These are phyloP conservation scores for Candida ponderosae DNA, from an alignment of 805 yeast genomes.

Conservation along the genomic window DNA sequence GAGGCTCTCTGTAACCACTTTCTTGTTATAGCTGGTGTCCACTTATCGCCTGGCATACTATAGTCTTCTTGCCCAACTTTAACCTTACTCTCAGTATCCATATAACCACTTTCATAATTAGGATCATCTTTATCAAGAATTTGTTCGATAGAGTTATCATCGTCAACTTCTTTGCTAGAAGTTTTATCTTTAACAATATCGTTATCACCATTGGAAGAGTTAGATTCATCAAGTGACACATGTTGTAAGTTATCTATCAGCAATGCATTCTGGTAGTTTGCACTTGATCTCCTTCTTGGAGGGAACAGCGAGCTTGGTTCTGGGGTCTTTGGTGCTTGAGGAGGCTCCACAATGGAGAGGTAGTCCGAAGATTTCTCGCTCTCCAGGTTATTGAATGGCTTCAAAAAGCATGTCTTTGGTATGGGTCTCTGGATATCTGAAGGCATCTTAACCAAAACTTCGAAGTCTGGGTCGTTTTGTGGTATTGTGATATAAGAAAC, in stretches of 20 bases:
- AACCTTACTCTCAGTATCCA: too few relatives aligned
- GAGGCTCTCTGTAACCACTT: not conserved
- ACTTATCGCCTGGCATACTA: too few relatives aligned
- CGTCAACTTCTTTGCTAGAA: too few relatives aligned
- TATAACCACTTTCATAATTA: too few relatives aligned
- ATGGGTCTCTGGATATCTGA: not conserved
- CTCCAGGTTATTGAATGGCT: not conserved
- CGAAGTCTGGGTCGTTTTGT: not conserved
- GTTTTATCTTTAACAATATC: not conserved
- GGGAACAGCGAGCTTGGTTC: slow-evolving; percentile 4
- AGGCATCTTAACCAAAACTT: not conserved
- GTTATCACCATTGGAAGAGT: not conserved
- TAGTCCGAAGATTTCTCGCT: slow-evolving; percentile 5
- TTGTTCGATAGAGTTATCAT: too few relatives aligned
- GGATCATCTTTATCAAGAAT: too few relatives aligned
- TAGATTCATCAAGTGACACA: not conserved
- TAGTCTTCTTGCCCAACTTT: too few relatives aligned
- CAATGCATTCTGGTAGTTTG: slow-evolving; percentile 3
- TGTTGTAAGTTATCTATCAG: not conserved
- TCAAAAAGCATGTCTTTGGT: not conserved
- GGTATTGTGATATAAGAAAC: not conserved
- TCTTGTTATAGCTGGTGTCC: not conserved
- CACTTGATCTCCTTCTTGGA: slow-evolving; percentile 3
- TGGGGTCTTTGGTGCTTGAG: slow-evolving; percentile 10
- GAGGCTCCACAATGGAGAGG: slow-evolving; percentile 5